A percentile compares a stretch with the other conserved stretches of the same genome.
These are phyloP conservation scores for Rhizopogon vinicolor DNA, from an alignment of 768 basidiomycete species.

Conservation along the genomic window DNA sequence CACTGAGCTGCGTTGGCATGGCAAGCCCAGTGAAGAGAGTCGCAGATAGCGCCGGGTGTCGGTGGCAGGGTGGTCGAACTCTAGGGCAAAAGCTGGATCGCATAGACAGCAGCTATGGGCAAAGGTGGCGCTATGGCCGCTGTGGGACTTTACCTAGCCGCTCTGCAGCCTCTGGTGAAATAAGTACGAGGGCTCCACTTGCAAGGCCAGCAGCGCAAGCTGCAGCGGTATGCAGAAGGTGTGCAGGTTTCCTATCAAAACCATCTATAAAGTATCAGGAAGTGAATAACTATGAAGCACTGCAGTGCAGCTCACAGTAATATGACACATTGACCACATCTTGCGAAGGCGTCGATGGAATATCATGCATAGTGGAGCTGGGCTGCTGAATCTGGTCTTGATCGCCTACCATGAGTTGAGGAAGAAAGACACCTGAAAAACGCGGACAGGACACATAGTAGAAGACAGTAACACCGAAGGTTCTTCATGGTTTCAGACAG, in stretches of 20 bases:
- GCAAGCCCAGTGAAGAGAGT: no score
- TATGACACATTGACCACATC: slow-evolving; percentile 94
- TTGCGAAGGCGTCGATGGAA: slow-evolving; percentile 28
- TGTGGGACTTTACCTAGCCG: slow-evolving; percentile 61
- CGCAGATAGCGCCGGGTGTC: no score
- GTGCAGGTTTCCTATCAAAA: slow-evolving; percentile 61
- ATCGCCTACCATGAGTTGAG: no score
- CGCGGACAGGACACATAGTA: no score
- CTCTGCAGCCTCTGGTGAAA: slow-evolving; percentile 68
- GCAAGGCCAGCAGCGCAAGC: slow-evolving; percentile 70
- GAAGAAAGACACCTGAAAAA: no score
- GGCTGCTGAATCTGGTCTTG: slow-evolving; percentile 56
- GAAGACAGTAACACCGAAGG: no score
- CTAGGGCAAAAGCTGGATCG: no score
- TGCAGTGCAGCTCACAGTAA: slow-evolving; percentile 55
- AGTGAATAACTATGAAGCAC: neutral
- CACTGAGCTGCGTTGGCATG: no score
- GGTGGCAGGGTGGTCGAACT: no score
- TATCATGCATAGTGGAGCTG: neutral
- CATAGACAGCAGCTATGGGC: no score
- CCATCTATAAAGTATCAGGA: slow-evolving; percentile 50
- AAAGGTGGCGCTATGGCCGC: slow-evolving; percentile 1
- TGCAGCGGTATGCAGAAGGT: slow-evolving; percentile 52
- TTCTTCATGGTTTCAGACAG: no score
- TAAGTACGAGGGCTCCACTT: slow-evolving; percentile 55